phyloP scores from a whole-genome alignment of 169 alveolate genomes.

The Amoebophrya sp. region DNA sequence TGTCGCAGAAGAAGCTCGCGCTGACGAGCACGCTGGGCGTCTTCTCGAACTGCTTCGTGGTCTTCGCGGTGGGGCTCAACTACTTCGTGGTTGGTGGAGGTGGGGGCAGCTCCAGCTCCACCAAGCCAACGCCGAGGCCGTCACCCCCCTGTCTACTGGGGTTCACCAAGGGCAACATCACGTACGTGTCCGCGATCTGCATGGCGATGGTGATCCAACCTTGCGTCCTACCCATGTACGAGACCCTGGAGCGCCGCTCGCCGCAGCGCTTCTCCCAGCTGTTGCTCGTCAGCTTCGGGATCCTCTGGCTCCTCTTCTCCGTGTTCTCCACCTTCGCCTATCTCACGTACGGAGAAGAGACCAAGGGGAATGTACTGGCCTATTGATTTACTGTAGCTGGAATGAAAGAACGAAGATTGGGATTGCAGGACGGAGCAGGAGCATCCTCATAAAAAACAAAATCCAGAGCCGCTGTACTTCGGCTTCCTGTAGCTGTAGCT shows the following conservation, averaged over 20 bases:
- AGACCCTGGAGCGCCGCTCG: neutral
- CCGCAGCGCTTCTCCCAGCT: neutral
- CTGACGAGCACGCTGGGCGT: neutral
- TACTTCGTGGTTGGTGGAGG: too few species aligned
- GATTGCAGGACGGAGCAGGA: too few species aligned
- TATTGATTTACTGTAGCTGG: neutral
- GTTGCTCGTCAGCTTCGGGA: neutral
- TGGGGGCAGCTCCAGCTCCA: too few species aligned
- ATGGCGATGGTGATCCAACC: neutral
- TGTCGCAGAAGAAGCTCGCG: neutral
- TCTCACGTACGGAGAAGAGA: neutral
- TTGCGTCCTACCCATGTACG: neutral
- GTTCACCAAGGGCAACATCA: neutral
- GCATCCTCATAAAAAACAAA: too few species aligned
- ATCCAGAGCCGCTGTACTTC: too few species aligned
- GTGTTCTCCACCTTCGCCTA: neutral
- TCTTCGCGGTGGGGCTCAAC: neutral
- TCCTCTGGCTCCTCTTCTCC: neutral
- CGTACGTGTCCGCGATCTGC: neutral
- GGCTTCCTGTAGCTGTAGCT: too few species aligned
- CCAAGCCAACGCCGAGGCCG: too few species aligned
- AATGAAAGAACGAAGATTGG: too few species aligned
- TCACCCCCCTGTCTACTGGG: too few species aligned
- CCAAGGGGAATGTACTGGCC: neutral
- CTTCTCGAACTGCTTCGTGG: neutral